Conservation (phyloP, 768 basidiomycete species). For the Leucosporidium scottii region DNA sequence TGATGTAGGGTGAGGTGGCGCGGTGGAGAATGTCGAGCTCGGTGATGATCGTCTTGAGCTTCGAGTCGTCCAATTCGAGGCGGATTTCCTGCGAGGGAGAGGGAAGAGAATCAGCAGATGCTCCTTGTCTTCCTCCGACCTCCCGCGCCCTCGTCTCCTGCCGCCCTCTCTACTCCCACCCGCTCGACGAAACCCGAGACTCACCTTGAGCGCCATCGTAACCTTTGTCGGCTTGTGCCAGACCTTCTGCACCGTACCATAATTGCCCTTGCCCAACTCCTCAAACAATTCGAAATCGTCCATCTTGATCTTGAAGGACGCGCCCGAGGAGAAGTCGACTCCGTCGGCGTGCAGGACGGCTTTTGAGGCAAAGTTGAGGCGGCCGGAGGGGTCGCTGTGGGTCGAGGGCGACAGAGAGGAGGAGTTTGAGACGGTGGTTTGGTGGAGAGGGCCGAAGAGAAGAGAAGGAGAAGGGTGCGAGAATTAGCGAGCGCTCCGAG, state of each 20-base stretch:
- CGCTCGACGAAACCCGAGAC: constrained; percentile 22
- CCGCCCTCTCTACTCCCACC: no score
- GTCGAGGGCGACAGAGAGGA: neutral
- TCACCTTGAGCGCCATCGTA: constrained; percentile 97
- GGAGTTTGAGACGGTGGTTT: neutral
- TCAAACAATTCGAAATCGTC: constrained; percentile 80
- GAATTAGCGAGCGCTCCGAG: neutral
- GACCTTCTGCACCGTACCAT: constrained; percentile 95
- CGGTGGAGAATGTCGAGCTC: constrained; percentile 97
- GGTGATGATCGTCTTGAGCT: constrained; percentile 94
- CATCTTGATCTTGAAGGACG: constrained; percentile 82
- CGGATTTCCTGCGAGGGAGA: constrained; percentile 73
- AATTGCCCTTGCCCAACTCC: constrained; percentile 92
- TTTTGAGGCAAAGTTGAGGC: constrained; percentile 85
- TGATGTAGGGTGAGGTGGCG: constrained; percentile 80
- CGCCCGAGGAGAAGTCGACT: constrained; percentile 80
- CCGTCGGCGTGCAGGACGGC: constrained; percentile 86
- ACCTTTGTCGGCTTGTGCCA: constrained; percentile 90
- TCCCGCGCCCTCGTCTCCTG: no score
- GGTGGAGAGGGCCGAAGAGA: neutral
- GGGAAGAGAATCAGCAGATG: neutral
- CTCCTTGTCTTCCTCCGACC: neutral
- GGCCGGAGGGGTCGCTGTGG: constrained; percentile 85
- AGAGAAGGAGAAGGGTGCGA: neutral
- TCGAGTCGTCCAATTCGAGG: constrained; percentile 84